These are phyloP conservation scores for Drechslerella stenobrocha DNA, from an alignment of 2,329 filamentous ascomycete species.

Conservation along the genomic window DNA sequence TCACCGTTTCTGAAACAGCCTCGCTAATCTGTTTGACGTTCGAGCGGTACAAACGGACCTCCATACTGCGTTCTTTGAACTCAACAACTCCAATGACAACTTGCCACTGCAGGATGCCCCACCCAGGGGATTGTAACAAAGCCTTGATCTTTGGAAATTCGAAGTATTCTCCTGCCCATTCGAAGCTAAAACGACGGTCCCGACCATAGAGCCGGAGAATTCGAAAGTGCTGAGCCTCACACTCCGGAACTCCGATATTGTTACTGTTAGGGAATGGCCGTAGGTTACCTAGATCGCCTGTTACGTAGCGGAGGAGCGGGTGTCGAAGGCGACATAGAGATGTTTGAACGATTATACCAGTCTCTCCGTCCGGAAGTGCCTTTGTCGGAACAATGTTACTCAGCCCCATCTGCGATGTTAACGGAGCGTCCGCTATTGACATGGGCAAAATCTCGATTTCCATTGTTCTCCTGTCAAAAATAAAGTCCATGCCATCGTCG, in stretches of 20 bases:
- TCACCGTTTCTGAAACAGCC: not conserved
- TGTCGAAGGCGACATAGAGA: constrained; percentile 57
- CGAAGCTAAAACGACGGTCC: constrained; percentile 57
- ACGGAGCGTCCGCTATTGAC: constrained; percentile 27
- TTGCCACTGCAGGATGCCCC: constrained; percentile 58
- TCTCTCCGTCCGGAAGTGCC: constrained; percentile 54
- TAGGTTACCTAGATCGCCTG: constrained; percentile 58
- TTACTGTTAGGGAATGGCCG: constrained; percentile 54
- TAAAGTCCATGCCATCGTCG: constrained; percentile 54
- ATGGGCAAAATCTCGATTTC: constrained; percentile 55
- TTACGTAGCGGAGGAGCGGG: constrained; percentile 58
- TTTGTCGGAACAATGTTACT: not conserved
- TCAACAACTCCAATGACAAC: constrained; percentile 54
- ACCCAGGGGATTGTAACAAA: constrained; percentile 51
- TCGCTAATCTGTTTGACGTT: not conserved
- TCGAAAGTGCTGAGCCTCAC: constrained; percentile 52
- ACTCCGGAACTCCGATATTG: not conserved
- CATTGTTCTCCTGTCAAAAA: constrained; percentile 56
- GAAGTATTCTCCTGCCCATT: constrained; percentile 56
- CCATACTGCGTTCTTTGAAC: constrained; percentile 7
- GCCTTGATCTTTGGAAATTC: constrained; percentile 54
- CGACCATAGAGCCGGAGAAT: constrained; percentile 57
- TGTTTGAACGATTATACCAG: constrained; percentile 57
- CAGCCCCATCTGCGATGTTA: not conserved
- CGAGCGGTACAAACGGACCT: constrained; percentile 20